A percentile compares a stretch with the other conserved stretches of the same genome.
Evolutionary conservation across 306 rosid genomes (phyloP).

Genomic region (Cicer pinnatifidum): DNA sequence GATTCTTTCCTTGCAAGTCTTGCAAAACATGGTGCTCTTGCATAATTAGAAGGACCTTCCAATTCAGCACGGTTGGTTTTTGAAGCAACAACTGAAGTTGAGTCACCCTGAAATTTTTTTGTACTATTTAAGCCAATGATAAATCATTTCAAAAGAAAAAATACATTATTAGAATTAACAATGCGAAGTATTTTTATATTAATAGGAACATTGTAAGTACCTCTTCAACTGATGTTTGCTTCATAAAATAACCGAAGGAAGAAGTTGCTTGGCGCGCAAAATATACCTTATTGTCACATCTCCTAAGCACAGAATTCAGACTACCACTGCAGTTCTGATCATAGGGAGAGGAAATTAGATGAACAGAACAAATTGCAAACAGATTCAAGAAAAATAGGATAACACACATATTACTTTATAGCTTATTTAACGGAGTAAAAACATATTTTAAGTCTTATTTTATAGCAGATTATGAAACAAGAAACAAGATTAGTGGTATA

Average conservation of each 20-base stretch:
- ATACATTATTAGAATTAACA: constrained; percentile 12
- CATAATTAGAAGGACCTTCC: constrained; percentile 45
- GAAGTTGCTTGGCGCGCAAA: constrained; percentile 74
- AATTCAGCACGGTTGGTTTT: constrained; percentile 47
- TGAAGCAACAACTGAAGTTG: constrained; percentile 42
- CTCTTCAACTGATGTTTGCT: constrained; percentile 59
- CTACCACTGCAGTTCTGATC: constrained; percentile 63
- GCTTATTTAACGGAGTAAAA: neutral
- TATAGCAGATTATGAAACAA: no score
- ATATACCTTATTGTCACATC: constrained; percentile 58
- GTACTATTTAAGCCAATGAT: constrained; percentile 10
- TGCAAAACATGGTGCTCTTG: constrained; percentile 66
- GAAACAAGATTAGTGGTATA: neutral
- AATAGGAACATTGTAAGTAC: constrained; percentile 42
- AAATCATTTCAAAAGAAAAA: constrained; percentile 4
- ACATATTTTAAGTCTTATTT: no score
- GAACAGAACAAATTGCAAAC: constrained; percentile 24
- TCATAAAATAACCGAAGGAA: constrained; percentile 67
- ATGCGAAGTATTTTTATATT: constrained; percentile 4
- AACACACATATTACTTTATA: neutral
- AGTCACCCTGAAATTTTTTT: constrained; percentile 51
- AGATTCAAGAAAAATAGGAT: neutral
- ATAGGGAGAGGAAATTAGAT: constrained; percentile 28
- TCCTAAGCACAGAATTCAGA: constrained; percentile 56
- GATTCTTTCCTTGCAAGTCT: constrained; percentile 48